A percentile compares a stretch with the other conserved stretches of the same genome.
phyloP scores from a whole-genome alignment of 2,329 filamentous ascomycete species.

The Neofusicoccum sp. region DNA sequence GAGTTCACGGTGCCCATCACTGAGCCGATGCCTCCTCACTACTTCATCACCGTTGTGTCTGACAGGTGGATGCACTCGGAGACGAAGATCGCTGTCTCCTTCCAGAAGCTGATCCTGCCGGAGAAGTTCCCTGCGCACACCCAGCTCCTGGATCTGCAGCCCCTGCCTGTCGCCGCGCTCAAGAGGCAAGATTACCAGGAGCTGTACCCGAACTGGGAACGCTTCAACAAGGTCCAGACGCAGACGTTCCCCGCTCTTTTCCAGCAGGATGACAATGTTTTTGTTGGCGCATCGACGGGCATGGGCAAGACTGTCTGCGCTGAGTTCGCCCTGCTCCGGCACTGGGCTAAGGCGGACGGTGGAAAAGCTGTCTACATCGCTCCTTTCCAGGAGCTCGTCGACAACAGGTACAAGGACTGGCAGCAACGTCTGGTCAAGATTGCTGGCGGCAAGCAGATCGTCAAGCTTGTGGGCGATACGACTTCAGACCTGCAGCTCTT shows the following conservation, averaged over 20 bases:
- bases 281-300: slow-evolving; percentile 88
- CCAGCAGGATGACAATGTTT: slow-evolving; percentile 88
- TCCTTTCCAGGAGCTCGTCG: slow-evolving; percentile 90
- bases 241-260: slow-evolving; percentile 95
- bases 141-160: slow-evolving; percentile 86
- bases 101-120: slow-evolving; percentile 90
- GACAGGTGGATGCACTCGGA: slow-evolving; percentile 99
- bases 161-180: slow-evolving; percentile 82
- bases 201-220: slow-evolving; percentile 80
- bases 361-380: slow-evolving; percentile 91
- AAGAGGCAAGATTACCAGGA: slow-evolving; percentile 82
- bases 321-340: slow-evolving; percentile 86
- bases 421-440: slow-evolving; percentile 72
- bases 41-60: slow-evolving; percentile 93
- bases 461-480: slow-evolving; percentile 92
- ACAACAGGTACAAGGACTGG: slow-evolving; percentile 83
- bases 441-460: slow-evolving; percentile 82
- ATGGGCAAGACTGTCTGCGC: slow-evolving; percentile 97
- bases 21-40: slow-evolving; percentile 97
- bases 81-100: slow-evolving; percentile 88
- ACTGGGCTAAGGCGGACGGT: slow-evolving; percentile 74
- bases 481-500: slow-evolving; percentile 87
- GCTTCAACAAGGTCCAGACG: slow-evolving; percentile 97
- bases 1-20: slow-evolving; percentile 97
- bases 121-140: slow-evolving; percentile 97